These are phyloP conservation scores for Camellia sinensis DNA, from an alignment of 148 eudicot species.

Conservation along the genomic window DNA sequence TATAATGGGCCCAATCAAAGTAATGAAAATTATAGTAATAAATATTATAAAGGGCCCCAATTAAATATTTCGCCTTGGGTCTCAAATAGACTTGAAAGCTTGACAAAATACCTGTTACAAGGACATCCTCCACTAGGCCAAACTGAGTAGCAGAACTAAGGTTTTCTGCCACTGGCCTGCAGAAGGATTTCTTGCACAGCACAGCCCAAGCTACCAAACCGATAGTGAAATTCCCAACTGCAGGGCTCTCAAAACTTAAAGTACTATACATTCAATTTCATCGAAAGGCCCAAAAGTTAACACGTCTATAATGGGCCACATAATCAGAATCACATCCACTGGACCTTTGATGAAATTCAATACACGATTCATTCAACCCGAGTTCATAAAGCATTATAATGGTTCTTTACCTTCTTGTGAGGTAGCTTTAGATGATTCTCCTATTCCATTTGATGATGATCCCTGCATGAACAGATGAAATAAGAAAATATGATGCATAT, in stretches of 20 bases:
- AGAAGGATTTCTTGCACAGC: not conserved
- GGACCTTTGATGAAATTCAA: not conserved
- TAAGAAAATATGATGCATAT: conserved; percentile 1
- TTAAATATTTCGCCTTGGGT: no score
- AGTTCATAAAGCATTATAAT: not conserved
- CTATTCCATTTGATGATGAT: conserved; percentile 53
- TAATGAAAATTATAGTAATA: no score
- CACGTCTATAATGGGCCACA: not conserved
- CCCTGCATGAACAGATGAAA: conserved; percentile 36
- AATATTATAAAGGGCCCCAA: no score
- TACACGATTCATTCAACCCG: not conserved
- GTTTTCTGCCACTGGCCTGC: not conserved
- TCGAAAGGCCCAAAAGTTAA: not conserved
- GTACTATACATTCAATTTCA: not conserved
- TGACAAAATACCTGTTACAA: not conserved
- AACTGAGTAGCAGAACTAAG: not conserved
- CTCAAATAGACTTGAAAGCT: not conserved
- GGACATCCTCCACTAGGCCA: not conserved
- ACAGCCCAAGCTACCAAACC: not conserved
- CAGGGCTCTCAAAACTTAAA: not conserved
- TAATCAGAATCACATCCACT: not conserved
- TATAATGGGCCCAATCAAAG: no score
- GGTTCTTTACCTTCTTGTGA: conserved; percentile 50
- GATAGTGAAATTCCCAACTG: not conserved
- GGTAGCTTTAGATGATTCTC: conserved; percentile 46